Evolutionary conservation across 805 yeast genomes (phyloP), one percentile per base, ranked within the genome.

Genomic region (Candida montana): DNA sequence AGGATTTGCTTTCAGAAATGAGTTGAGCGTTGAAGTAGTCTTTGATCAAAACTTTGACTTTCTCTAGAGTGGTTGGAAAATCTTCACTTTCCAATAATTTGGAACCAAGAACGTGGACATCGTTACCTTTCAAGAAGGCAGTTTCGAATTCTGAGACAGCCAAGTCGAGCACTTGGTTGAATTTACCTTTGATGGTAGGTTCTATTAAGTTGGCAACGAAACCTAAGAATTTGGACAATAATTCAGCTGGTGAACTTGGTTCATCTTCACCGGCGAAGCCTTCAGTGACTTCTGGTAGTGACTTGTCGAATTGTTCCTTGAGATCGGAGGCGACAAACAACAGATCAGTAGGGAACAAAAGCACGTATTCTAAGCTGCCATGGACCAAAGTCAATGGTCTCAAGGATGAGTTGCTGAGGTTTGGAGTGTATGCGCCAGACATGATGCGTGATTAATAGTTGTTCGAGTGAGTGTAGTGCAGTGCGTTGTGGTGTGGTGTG

Each of bases 71-170:
- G 31, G 95, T 84, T 54, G 85, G 81, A 53, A 65, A 69, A 17
- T 67, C 61, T 41, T 75, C 82, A 42, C 72, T 74, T 19, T 61
- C 52, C 51, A 84, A 71, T 47, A 87, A 71, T 20, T 68, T 64
- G 24, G 93, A 82, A 26, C 96, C 97, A 46, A 90, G 77, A 6
- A 93, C 75, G 64, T 93, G 99, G 53, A 93, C 88, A 59, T 91
- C 97, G 47, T 68, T 69, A 34, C 83, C 84, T 51, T 72, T 74
- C 50, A 89, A 69, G 67, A 79, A 90, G 52, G 86, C 74, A 42
- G 83, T 71, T 65, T 90, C 95, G 60, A 93, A 93, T 66, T 93
- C 99, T 40, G 74, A 69, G 50, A 91, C 65, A 31, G 87, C 77
- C 44, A 82, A 72, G 34, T 74, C 68, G 49, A 89, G 76, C 15